Evolutionary conservation across 225 moss, liverwort and hornwort genomes (phyloP), one percentile per base, ranked within the genome.

Genomic region (Straminergon stramineum): DNA sequence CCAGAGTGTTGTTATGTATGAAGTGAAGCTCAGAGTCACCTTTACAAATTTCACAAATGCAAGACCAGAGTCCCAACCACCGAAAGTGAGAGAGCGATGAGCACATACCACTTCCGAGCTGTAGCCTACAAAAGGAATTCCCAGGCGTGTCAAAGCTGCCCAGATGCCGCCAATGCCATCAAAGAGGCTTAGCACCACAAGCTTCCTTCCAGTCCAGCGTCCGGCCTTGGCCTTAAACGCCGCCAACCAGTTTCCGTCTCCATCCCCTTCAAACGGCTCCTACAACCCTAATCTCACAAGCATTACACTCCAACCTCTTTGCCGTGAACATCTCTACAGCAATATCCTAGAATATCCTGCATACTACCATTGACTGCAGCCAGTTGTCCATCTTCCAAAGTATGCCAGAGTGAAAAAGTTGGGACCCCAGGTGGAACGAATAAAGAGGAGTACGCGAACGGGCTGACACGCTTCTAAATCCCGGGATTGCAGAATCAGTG

Each of bases 151-250:
- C 81, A 92, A 62, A 78, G 94, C 92, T 87, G 84, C 92, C 91
- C 94, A 92, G 77, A 92, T 91, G 82, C 94, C 92, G 37, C 94
- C 94, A 87, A 92, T 94, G 26, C 94, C 94, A 84, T 94, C 94
- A 22, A 92, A 94, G 85, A 94, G 91, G 80, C 92, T 94, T 2
- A 92, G 85, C 34, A 94, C 92, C 89, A 94, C 92, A 31, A 94
- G 91, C 80, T 91, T 92, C 75, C 85, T 90, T 76, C 90, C 91
- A 60, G 30, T 83, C 94, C 91, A 94, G 16, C 24, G 48, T 17
- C 90, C 90, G 61, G 89, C 92, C 87, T 90, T 75, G 37, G 55
- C 53, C 87, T 92, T 94, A 45, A 94, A 94, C 82, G 84, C 90
- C 48, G 90, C 85, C 85, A 92, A 89, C 94, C 92, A 92, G 55